These are phyloP conservation scores for Aristolochia contorta DNA, from an alignment of 164 flowering plant species.

Conservation along the genomic window DNA sequence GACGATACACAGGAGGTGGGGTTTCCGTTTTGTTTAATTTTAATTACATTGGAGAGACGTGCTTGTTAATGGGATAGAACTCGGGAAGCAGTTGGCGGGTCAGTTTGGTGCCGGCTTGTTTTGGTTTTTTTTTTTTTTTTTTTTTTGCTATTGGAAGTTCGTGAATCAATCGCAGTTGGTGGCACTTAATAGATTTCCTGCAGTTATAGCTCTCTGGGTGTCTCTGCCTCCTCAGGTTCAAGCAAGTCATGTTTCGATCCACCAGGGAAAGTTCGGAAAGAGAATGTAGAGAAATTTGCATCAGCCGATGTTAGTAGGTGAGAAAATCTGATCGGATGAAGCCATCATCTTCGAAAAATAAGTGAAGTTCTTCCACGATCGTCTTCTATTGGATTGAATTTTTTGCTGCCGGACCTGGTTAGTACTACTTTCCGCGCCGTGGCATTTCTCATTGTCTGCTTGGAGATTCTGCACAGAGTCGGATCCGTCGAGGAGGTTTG, in stretches of 20 bases:
- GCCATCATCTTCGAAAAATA: background rate
- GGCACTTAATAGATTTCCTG: background rate
- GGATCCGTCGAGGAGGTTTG: background rate
- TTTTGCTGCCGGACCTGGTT: constrained; percentile 4
- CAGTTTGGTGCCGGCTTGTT: background rate
- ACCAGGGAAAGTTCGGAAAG: too few species aligned
- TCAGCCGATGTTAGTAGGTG: too few species aligned
- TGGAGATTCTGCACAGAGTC: background rate
- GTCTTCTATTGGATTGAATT: background rate
- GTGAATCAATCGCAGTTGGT: constrained; percentile 7
- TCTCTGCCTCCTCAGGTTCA: too few species aligned
- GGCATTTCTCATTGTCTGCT: background rate
- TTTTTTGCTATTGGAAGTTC: constrained; percentile 3
- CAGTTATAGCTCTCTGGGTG: constrained; percentile 3
- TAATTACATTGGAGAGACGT: constrained; percentile 7
- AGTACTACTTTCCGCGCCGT: background rate
- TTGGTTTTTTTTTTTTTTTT: background rate
- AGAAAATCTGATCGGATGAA: too few species aligned
- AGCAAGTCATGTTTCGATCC: too few species aligned
- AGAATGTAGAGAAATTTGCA: too few species aligned
- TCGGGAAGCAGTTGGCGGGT: constrained; percentile 5
- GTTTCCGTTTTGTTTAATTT: constrained; percentile 7
- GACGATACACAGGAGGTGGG: constrained; percentile 17
- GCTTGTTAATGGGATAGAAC: background rate
- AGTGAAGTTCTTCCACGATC: background rate